phyloP scores from a whole-genome alignment of 225 moss, liverwort and hornwort species.

The Polytrichum commune region DNA sequence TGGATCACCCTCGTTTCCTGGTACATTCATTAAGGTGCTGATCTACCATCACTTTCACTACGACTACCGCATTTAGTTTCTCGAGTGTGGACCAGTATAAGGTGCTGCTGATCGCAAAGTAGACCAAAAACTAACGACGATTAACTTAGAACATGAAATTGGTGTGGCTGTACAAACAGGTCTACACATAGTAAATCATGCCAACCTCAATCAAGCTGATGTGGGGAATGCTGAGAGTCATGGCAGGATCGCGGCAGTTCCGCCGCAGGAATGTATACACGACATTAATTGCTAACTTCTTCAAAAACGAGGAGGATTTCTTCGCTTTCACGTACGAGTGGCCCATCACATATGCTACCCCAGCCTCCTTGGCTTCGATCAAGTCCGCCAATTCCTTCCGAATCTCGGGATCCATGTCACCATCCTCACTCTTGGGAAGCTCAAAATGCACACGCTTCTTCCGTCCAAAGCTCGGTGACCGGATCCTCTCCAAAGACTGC shows the following conservation, averaged over 20 bases:
- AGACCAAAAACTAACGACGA: too few relatives aligned
- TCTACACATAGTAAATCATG: constrained; percentile 47
- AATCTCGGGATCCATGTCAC: constrained; percentile 3
- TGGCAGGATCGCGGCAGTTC: constrained; percentile 18
- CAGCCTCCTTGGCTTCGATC: constrained; percentile 25
- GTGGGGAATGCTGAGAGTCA: constrained; percentile 28
- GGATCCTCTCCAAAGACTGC: constrained; percentile 20
- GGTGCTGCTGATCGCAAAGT: too few relatives aligned
- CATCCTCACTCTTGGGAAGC: constrained; percentile 20
- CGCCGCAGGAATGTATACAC: constrained; percentile 30
- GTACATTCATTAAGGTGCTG: too few relatives aligned
- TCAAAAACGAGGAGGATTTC: constrained; percentile 21
- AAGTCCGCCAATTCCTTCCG: constrained; percentile 18
- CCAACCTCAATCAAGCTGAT: constrained; percentile 39
- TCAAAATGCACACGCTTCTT: constrained; percentile 64
- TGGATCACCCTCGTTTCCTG: too few relatives aligned
- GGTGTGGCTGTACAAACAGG: background rate
- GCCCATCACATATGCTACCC: constrained; percentile 35
- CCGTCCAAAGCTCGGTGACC: constrained; percentile 24
- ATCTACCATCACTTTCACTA: too few relatives aligned
- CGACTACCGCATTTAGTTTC: too few relatives aligned
- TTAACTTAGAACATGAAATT: too few relatives aligned
- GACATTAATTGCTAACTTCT: constrained; percentile 24
- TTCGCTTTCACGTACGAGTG: constrained; percentile 31
- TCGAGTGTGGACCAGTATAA: too few relatives aligned